Evolutionary conservation across 2,329 filamentous ascomycete genomes (phyloP).

Genomic region (Botrytis fragariae): DNA sequence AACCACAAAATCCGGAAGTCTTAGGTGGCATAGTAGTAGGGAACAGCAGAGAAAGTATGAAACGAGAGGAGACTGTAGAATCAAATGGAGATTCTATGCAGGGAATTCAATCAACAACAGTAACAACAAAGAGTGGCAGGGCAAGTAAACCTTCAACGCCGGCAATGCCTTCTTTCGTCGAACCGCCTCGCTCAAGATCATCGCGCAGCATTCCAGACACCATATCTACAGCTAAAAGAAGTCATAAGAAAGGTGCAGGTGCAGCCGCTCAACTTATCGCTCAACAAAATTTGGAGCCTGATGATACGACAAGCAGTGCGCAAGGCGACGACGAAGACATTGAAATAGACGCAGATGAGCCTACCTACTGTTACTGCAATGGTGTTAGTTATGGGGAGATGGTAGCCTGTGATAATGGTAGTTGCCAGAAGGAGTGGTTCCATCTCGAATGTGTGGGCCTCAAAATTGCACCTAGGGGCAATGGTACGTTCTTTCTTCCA

Average conservation of each 20-base stretch:
- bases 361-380: slow-evolving; percentile 77
- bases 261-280: slow-evolving; percentile 38
- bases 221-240: slow-evolving; percentile 47
- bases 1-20: slow-evolving; percentile 39
- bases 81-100: slow-evolving; percentile 43
- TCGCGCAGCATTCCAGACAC: slow-evolving; percentile 46
- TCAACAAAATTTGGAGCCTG: slow-evolving; percentile 43
- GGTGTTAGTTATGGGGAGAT: slow-evolving; percentile 80
- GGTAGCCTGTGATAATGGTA: slow-evolving; percentile 75
- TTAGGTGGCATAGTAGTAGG: slow-evolving; percentile 35
- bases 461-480: slow-evolving; percentile 70
- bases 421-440: slow-evolving; percentile 77
- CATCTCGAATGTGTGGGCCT: slow-evolving; percentile 79
- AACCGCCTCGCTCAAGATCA: slow-evolving; percentile 51
- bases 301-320: slow-evolving; percentile 45
- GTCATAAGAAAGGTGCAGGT: slow-evolving; percentile 56
- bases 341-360: slow-evolving; percentile 66
- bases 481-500: slow-evolving; percentile 33
- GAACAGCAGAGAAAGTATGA: slow-evolving; percentile 46
- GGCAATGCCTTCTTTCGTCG: slow-evolving; percentile 57
- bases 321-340: slow-evolving; percentile 54
- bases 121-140: slow-evolving; percentile 58
- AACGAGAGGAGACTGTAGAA: slow-evolving; percentile 51
- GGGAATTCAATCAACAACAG: slow-evolving; percentile 39
- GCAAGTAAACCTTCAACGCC: slow-evolving; percentile 67